Conservation (phyloP, 1,284 basidiomycete species). For the Cystobasidium sp. region DNA sequence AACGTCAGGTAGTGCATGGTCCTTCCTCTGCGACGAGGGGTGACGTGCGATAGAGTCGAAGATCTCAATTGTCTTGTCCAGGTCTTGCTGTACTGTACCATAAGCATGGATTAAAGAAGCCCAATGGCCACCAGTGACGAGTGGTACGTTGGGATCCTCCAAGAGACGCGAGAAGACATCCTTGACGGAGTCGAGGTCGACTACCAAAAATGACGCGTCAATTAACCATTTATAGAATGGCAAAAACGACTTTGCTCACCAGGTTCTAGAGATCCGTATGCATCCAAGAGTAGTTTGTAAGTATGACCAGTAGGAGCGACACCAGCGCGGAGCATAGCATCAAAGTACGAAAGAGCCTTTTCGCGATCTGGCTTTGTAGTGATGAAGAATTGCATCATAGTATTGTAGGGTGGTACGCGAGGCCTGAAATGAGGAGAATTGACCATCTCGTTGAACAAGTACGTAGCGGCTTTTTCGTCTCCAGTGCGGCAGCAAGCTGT, state of each 20-base stretch:
- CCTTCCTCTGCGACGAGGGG: slow-evolving; percentile 57
- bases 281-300: slow-evolving; percentile 92
- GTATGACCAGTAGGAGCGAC: slow-evolving; percentile 84
- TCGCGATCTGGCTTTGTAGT: slow-evolving; percentile 84
- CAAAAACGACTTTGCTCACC: slow-evolving; percentile 6
- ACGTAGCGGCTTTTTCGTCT: slow-evolving; percentile 79
- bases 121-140: slow-evolving; percentile 83
- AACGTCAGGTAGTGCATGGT: slow-evolving; percentile 68
- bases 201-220: slow-evolving; percentile 47
- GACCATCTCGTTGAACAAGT: slow-evolving; percentile 84
- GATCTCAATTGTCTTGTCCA: slow-evolving; percentile 73
- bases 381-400: slow-evolving; percentile 97
- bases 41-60: slow-evolving; percentile 76
- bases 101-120: slow-evolving; percentile 89
- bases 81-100: slow-evolving; percentile 78
- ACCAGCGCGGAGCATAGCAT: slow-evolving; percentile 67
- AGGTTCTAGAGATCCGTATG: slow-evolving; percentile 84
- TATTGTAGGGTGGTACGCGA: slow-evolving; percentile 92
- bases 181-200: slow-evolving; percentile 77
- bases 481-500: slow-evolving; percentile 88
- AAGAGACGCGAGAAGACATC: slow-evolving; percentile 69
- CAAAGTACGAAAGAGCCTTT: slow-evolving; percentile 75
- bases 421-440: slow-evolving; percentile 75
- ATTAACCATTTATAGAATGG: neutral
- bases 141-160: slow-evolving; percentile 25